A percentile compares a stretch with the other conserved stretches of the same genome.
Conservation (phyloP, 495 filamentous ascomycete genomes). For the Astrothelium macrocarpum region DNA sequence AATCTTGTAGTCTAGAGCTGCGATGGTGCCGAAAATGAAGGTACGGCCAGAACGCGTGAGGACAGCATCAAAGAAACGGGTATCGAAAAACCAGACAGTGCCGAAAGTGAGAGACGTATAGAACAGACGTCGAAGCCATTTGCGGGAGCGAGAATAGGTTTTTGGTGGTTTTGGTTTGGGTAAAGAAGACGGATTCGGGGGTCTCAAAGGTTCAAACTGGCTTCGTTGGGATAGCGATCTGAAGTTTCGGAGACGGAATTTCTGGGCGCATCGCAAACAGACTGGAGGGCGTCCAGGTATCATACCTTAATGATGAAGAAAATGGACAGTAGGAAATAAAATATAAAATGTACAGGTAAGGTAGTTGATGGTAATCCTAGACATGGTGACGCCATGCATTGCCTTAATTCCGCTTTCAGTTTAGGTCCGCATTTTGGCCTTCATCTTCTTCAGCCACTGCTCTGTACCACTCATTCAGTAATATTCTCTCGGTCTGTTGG, state of each 20-base stretch:
- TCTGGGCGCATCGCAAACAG: neutral
- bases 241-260: neutral
- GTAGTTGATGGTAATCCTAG: neutral
- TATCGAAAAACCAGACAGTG: constrained; percentile 56
- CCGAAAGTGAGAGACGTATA: constrained; percentile 52
- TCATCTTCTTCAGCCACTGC: neutral
- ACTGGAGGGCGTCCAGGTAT: neutral
- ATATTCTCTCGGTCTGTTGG: too few relatives aligned
- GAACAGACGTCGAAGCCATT: constrained; percentile 66
- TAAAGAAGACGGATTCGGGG: constrained; percentile 71
- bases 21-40: constrained; percentile 66
- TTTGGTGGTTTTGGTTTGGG: constrained; percentile 60
- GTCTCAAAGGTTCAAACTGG: constrained; percentile 43
- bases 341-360: neutral
- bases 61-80: constrained; percentile 62
- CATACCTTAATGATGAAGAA: neutral
- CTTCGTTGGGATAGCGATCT: neutral
- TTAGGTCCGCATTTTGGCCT: neutral
- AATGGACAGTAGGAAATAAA: neutral
- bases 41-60: constrained; percentile 73
- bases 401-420: neutral
- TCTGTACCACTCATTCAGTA: too few relatives aligned
- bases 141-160: constrained; percentile 53
- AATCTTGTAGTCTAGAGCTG: constrained; percentile 89
- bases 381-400: constrained; percentile 3